These are phyloP conservation scores for Yamadazyma dendronema DNA, from an alignment of 1,139 yeast genomes.

Conservation along the genomic window DNA sequence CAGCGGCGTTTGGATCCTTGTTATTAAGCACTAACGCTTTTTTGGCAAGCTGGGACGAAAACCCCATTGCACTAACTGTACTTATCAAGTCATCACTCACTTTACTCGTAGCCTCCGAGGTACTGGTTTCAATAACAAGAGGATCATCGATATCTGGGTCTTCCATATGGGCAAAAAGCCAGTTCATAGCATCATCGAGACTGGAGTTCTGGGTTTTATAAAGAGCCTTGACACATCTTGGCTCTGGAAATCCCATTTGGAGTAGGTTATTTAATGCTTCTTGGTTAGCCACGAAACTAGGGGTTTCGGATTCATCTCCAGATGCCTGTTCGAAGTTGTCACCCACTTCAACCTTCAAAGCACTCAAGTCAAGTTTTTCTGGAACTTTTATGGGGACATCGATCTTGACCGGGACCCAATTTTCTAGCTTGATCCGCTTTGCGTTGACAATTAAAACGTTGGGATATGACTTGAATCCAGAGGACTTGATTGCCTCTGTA, in stretches of 20 bases:
- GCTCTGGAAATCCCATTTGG: constrained; percentile 86
- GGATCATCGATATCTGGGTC: constrained; percentile 76
- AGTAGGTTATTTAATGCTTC: constrained; percentile 53
- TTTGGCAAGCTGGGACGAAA: constrained; percentile 55
- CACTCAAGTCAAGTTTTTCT: constrained; percentile 36
- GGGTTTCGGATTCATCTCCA: constrained; percentile 19
- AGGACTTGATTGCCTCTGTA: constrained; percentile 44
- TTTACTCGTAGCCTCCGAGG: constrained; percentile 11
- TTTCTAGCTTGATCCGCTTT: constrained; percentile 75
- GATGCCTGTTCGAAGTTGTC: constrained; percentile 39
- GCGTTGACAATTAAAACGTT: constrained; percentile 68
- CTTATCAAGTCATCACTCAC: constrained; percentile 44
- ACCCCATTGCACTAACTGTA: constrained; percentile 75
- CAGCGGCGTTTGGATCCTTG: constrained; percentile 69
- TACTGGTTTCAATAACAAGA: constrained; percentile 9
- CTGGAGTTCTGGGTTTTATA: constrained; percentile 65
- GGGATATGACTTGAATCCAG: constrained; percentile 65
- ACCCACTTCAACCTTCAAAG: constrained; percentile 27
- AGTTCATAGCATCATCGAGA: constrained; percentile 83
- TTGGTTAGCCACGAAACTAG: constrained; percentile 53
- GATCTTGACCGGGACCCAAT: constrained; percentile 88
- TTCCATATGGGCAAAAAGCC: constrained; percentile 88
- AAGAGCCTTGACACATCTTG: constrained; percentile 65
- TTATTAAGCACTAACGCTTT: constrained; percentile 64
- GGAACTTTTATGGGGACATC: constrained; percentile 71